Percentiles rank a stretch among this genome's conserved stretches.
Conservation (phyloP, 441 rosid species). For the Croton laevigatus region DNA sequence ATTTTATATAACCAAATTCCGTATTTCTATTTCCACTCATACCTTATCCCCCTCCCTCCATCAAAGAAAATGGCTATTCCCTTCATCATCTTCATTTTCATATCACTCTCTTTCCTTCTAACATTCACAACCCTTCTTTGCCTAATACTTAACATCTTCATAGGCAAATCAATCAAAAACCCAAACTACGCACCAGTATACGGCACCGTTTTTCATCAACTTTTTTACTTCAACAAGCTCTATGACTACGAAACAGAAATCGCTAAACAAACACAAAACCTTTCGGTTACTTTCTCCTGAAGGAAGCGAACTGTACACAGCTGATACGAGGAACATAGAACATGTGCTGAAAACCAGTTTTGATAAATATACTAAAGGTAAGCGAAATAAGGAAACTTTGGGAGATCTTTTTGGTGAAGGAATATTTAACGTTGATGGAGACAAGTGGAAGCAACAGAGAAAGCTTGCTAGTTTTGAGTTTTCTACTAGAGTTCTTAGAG, state of each 20-base stretch:
- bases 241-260: conserved; percentile 54
- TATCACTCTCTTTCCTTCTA: conserved; percentile 20
- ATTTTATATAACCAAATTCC: too few relatives aligned
- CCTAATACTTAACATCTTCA: conserved; percentile 34
- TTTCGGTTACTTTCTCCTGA: conserved; percentile 47
- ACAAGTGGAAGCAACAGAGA: conserved; percentile 77
- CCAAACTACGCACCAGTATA: conserved; percentile 51
- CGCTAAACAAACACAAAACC: conserved; percentile 40
- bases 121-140: conserved; percentile 20
- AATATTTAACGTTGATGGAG: conserved; percentile 68
- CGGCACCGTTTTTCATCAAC: conserved; percentile 50
- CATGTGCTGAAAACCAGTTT: conserved; percentile 55
- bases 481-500: conserved; percentile 62
- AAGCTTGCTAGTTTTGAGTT: conserved; percentile 81
- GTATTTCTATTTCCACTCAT: too few relatives aligned
- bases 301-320: conserved; percentile 45
- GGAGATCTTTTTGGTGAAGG: conserved; percentile 71
- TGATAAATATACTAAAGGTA: conserved; percentile 48
- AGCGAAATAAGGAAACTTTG: conserved; percentile 22
- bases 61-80: conserved; percentile 31
- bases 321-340: conserved; percentile 61
- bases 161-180: conserved; percentile 45
- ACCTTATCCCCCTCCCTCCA: too few relatives aligned
- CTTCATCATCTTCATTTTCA: conserved; percentile 20
- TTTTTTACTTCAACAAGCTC: conserved; percentile 43